Percentiles rank a stretch among this genome's conserved stretches.
Conservation (phyloP, 2,329 filamentous ascomycete species). For the Fusarium piperis region DNA sequence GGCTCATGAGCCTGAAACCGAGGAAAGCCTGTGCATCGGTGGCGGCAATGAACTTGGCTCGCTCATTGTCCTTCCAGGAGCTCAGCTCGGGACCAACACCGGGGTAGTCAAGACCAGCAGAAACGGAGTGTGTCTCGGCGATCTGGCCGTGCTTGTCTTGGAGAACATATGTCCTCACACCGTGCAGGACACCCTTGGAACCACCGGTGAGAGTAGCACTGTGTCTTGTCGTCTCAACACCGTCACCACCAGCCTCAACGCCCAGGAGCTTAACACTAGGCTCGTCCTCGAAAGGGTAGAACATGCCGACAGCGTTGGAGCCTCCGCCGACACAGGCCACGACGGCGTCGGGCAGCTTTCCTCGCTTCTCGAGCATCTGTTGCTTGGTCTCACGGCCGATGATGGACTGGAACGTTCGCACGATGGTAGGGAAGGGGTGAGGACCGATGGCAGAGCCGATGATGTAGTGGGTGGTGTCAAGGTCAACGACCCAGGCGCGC, state of each 20-base stretch:
- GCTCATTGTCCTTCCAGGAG: slow-evolving; percentile 88
- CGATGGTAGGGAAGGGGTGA: slow-evolving; percentile 97
- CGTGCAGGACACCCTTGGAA: slow-evolving; percentile 91
- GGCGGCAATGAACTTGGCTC: slow-evolving; percentile 89
- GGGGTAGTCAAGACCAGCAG: slow-evolving; percentile 95
- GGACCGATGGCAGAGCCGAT: slow-evolving; percentile 97
- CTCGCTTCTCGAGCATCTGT: slow-evolving; percentile 85
- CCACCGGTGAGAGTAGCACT: slow-evolving; percentile 89
- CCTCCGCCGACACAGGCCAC: slow-evolving; percentile 97
- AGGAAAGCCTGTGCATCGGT: slow-evolving; percentile 91
- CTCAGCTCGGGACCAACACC: slow-evolving; percentile 94
- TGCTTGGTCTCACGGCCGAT: slow-evolving; percentile 95
- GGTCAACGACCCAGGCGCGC: slow-evolving; percentile 90
- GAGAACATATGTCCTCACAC: slow-evolving; percentile 93
- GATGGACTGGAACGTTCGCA: slow-evolving; percentile 96
- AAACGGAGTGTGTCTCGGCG: slow-evolving; percentile 93
- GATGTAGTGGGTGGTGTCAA: slow-evolving; percentile 96
- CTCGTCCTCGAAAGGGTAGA: slow-evolving; percentile 93
- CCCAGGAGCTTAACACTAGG: slow-evolving; percentile 86
- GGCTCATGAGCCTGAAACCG: slow-evolving; percentile 84
- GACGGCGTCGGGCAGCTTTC: slow-evolving; percentile 93
- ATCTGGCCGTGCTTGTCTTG: slow-evolving; percentile 96
- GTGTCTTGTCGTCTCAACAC: slow-evolving; percentile 85
- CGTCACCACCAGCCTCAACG: slow-evolving; percentile 95
- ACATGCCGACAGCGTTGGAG: slow-evolving; percentile 96